Percentiles rank a stretch among this genome's conserved stretches.
Conservation (phyloP, 176 grass and related monocot species). For the Rhynchospora tenuis region DNA sequence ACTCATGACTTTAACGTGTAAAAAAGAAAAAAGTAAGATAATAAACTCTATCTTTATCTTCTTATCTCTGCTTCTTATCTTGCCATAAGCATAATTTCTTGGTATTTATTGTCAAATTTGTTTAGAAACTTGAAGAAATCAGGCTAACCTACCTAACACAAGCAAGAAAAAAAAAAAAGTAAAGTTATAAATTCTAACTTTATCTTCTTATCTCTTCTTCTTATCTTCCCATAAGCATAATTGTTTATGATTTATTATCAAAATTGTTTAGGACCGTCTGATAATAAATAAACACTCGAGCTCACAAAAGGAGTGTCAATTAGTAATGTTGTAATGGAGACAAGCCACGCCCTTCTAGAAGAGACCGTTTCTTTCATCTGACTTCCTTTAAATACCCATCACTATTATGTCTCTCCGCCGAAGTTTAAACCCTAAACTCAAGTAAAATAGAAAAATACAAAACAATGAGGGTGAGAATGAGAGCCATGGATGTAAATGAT, state of each 20-base stretch:
- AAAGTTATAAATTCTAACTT: not conserved
- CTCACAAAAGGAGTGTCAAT: not conserved
- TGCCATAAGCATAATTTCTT: not conserved
- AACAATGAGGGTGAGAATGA: not conserved
- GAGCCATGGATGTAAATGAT: slow-evolving; percentile 19
- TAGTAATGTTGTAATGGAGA: not conserved
- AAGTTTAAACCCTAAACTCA: not conserved
- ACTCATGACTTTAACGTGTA: no score
- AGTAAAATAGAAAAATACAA: not conserved
- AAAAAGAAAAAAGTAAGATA: no score
- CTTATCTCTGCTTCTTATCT: not conserved
- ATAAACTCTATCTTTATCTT: no score
- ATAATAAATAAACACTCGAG: not conserved
- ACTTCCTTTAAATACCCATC: not conserved
- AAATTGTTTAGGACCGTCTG: not conserved
- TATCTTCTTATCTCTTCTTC: not conserved
- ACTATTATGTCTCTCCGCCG: not conserved
- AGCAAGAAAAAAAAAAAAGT: not conserved
- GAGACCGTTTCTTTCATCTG: no score
- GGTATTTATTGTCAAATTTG: not conserved
- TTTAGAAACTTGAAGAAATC: no score
- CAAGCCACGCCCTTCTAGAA: not conserved
- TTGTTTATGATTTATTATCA: not conserved
- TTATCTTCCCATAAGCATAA: not conserved
- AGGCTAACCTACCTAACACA: no score